A percentile compares a stretch with the other conserved stretches of the same genome.
Conservation (phyloP, 208 protist genomes). For the Crithidia expoeki region DNA sequence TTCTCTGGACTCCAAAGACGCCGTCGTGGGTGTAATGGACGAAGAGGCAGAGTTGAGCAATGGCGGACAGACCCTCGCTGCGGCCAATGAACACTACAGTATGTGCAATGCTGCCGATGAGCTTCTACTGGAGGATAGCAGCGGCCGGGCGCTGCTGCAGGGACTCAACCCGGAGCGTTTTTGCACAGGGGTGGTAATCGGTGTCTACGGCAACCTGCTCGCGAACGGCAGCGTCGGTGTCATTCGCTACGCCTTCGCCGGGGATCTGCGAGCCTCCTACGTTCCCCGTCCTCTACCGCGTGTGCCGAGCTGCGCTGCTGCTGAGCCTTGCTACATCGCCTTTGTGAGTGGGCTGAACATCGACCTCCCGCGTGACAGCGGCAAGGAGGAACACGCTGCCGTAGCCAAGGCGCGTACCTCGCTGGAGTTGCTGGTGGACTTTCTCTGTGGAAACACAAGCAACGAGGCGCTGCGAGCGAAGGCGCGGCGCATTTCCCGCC, state of each 20-base stretch:
- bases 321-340: slow-evolving; percentile 76
- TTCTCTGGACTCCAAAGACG: slow-evolving; percentile 18
- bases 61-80: slow-evolving; percentile 27
- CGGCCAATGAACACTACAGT: slow-evolving; percentile 46
- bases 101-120: slow-evolving; percentile 67
- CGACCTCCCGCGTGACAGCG: slow-evolving; percentile 23
- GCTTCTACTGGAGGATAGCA: slow-evolving; percentile 84
- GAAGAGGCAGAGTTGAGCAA: slow-evolving; percentile 21
- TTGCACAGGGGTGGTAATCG: slow-evolving; percentile 82
- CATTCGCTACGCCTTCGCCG: slow-evolving; percentile 60
- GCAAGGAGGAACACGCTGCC: slow-evolving; percentile 31
- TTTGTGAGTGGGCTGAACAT: slow-evolving; percentile 81
- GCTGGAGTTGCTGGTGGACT: slow-evolving; percentile 81
- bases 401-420: slow-evolving; percentile 35
- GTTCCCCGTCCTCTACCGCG: slow-evolving; percentile 45
- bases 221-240: slow-evolving; percentile 73
- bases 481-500: slow-evolving; percentile 57
- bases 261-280: slow-evolving; percentile 44
- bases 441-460: slow-evolving; percentile 72
- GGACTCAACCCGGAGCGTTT: slow-evolving; percentile 58
- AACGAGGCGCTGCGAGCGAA: slow-evolving; percentile 48
- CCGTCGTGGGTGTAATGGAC: slow-evolving; percentile 9
- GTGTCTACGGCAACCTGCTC: slow-evolving; percentile 67
- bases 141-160: slow-evolving; percentile 69
- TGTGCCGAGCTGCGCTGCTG: background rate